Base-by-base conservation (phyloP, 805 yeast species). In the Candida ovalis region DNA sequence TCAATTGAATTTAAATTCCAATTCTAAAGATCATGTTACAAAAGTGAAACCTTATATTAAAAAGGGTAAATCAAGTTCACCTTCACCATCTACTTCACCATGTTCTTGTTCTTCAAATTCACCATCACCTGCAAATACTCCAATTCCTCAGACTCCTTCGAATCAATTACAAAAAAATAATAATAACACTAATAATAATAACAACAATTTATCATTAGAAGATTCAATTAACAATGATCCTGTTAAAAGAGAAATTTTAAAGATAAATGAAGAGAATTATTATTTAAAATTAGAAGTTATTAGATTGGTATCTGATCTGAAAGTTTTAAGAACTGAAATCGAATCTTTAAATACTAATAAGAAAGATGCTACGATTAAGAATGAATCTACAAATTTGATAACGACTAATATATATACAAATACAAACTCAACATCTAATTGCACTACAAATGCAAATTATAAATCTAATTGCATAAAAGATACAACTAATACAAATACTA, bases 211-310 rank as follows among this genome's bases (percentile, higher is more conserved):
- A 18, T 30, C 15, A 27, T 40, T 54, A 9, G 56, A 59, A 28
- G 53, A 55, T 17, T 55, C 59, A 12, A 57, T 65, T 13, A 46
- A 55, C 17, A 55, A 58, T 27, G 62, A 65, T 44, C 72, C 71
- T 1, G 50, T 72, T 15, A 75, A 72, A 44, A 64, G 61, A 25
- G 72, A 73, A 19, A 65, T 75, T n/a, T 49, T 67, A 42, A 67
- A 68, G 42, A 69, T 74, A 43, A 73, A 72, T 48, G 73, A 73
- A 50, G 80, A 75, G 49, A 75, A 75, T 53, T 69, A 71, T 50
- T 62, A 63, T 40, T 54, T 75, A 38, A 75, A 74, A 57, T 51
- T 68, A 32, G 75, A 75, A 52, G 70, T 75, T 6, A 71, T 75
- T 12, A 71, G 68, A 47, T 60, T 75, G 7, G 78, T 75, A 3